A percentile compares a stretch with the other conserved stretches of the same genome.
Conservation (phyloP, 768 basidiomycete genomes). For the Clavaria fumosa region DNA sequence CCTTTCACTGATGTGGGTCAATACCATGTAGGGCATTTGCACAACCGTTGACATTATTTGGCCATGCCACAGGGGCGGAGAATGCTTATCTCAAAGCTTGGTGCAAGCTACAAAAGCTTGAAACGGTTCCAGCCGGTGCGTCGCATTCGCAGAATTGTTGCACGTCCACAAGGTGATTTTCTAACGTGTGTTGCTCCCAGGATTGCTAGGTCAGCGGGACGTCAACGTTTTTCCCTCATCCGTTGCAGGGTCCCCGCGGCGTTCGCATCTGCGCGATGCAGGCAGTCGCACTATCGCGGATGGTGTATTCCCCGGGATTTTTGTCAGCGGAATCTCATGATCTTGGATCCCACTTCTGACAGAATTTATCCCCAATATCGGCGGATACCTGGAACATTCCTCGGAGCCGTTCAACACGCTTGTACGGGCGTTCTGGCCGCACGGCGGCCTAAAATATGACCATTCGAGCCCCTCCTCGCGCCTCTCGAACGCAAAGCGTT, state of each 20-base stretch:
- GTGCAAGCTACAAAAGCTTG: constrained; percentile 52
- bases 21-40: constrained; percentile 23
- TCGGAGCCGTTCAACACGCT: constrained; percentile 62
- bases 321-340: too few species aligned
- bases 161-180: constrained; percentile 6
- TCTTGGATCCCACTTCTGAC: too few species aligned
- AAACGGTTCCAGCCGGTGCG: constrained; percentile 25
- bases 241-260: constrained; percentile 48
- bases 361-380: too few species aligned
- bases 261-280: constrained; percentile 50
- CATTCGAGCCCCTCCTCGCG: constrained; percentile 45
- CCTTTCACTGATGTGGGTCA: constrained; percentile 89
- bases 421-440: constrained; percentile 65
- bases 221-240: constrained; percentile 31
- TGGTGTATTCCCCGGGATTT: too few species aligned
- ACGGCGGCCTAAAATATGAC: constrained; percentile 37
- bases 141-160: not conserved
- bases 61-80: constrained; percentile 54
- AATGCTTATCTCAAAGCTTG: constrained; percentile 79
- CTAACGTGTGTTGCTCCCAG: constrained; percentile 17
- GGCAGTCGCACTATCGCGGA: constrained; percentile 56
- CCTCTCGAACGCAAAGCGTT: constrained; percentile 58
- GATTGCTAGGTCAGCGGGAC: constrained; percentile 43
- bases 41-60: not conserved
- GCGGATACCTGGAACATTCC: constrained; percentile 16